Percentiles rank a stretch among this genome's conserved stretches.
These are phyloP conservation scores for Scheffersomyces parashehatae DNA, from an alignment of 1,139 yeast genomes.

Conservation along the genomic window DNA sequence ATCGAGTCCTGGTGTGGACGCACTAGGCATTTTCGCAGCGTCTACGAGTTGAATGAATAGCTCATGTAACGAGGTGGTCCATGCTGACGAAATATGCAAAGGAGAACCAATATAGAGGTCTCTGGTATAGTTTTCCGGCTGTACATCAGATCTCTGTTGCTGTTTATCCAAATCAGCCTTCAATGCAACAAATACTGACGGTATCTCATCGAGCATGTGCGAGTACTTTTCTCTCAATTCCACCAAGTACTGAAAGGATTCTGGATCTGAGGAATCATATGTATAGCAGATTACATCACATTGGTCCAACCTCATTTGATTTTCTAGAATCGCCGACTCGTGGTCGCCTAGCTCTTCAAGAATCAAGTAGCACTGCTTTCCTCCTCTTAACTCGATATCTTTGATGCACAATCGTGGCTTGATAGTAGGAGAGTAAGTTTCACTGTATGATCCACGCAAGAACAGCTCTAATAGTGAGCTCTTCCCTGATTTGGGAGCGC, in stretches of 20 bases:
- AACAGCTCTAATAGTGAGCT: constrained; percentile 81
- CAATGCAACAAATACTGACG: constrained; percentile 84
- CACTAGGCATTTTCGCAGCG: constrained; percentile 78
- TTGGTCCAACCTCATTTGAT: constrained; percentile 67
- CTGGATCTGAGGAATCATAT: constrained; percentile 95
- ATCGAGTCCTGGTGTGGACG: constrained; percentile 80
- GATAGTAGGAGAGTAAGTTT: constrained; percentile 77
- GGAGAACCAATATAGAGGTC: constrained; percentile 63
- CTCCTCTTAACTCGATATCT: constrained; percentile 92
- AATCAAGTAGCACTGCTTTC: constrained; percentile 90
- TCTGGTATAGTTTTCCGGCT: constrained; percentile 85
- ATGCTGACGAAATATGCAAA: constrained; percentile 81
- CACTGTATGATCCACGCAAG: constrained; percentile 71
- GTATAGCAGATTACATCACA: constrained; percentile 90
- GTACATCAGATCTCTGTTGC: constrained; percentile 81
- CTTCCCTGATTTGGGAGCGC: constrained; percentile 85
- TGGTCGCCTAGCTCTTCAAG: constrained; percentile 87
- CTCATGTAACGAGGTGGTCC: constrained; percentile 87
- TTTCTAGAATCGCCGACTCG: constrained; percentile 79
- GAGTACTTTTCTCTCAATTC: constrained; percentile 63
- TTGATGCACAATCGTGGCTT: constrained; percentile 82
- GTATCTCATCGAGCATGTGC: constrained; percentile 62
- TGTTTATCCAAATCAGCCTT: constrained; percentile 96
- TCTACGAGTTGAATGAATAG: constrained; percentile 84
- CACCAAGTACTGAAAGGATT: constrained; percentile 81